Percentiles rank a stretch among this genome's conserved stretches.
These are phyloP conservation scores for Mariannaea elegans DNA, from an alignment of 2,329 filamentous ascomycete genomes.

Conservation along the genomic window DNA sequence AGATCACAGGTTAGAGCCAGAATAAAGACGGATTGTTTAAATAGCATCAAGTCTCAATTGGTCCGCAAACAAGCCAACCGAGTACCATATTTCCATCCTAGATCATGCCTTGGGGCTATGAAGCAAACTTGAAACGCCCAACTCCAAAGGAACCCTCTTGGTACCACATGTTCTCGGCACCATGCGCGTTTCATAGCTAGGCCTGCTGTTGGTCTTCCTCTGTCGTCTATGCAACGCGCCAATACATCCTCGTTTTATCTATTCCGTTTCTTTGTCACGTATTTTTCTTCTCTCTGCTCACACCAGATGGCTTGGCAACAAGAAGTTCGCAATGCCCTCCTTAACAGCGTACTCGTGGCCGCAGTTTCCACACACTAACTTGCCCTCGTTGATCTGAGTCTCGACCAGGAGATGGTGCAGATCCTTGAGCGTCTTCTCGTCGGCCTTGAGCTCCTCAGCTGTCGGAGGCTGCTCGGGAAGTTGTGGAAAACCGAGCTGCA, in stretches of 20 bases:
- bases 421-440: slow-evolving; percentile 78
- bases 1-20: slow-evolving; percentile 31
- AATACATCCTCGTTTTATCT: background rate
- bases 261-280: background rate
- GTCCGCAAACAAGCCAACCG: slow-evolving; percentile 15
- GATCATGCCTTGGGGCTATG: slow-evolving; percentile 23
- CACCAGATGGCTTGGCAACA: slow-evolving; percentile 91
- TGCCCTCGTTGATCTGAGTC: slow-evolving; percentile 89
- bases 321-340: slow-evolving; percentile 96
- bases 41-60: slow-evolving; percentile 6
- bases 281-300: slow-evolving; percentile 38
- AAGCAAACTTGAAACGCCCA: slow-evolving; percentile 34
- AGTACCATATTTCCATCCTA: slow-evolving; percentile 19
- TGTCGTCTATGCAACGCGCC: background rate
- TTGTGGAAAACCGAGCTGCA: slow-evolving; percentile 79
- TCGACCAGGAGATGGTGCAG: slow-evolving; percentile 85
- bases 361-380: slow-evolving; percentile 89
- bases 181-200: background rate
- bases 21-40: slow-evolving; percentile 22
- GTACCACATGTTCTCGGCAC: background rate
- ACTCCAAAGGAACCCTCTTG: slow-evolving; percentile 30
- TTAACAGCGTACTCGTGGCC: slow-evolving; percentile 94
- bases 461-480: slow-evolving; percentile 73
- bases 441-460: slow-evolving; percentile 66
- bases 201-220: background rate